Base-by-base conservation (phyloP, 1,139 yeast species). In the Nakaseomyces bracarensis region DNA sequence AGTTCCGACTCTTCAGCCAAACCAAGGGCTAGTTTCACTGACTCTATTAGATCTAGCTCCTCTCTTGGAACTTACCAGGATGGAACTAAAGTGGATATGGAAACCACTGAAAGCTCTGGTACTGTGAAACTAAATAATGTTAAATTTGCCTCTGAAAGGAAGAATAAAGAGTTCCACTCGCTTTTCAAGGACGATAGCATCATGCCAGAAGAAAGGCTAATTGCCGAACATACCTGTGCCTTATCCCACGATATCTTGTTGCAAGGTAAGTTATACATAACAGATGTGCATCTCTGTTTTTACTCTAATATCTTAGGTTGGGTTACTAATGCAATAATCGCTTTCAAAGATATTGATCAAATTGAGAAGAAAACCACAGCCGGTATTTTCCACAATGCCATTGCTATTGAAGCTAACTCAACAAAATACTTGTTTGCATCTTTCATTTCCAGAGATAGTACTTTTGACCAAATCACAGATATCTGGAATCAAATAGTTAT, bases 251-350 rank as follows among this genome's bases (percentile, higher is more conserved):
- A 82, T 55, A 79, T 82, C 22, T 65, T 82, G 38, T 70, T 81
- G 8, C 93, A 82, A 51, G 93, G 93, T 8, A 70, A 79, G 50
- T 61, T 82, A 65, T 82, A 77, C 55, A 64, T 82, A 11, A 71
- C 81, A 42, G 78, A 76, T 46, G 69, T 68, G 41, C 74, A 72
- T 51, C 61, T 82, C 11, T 75, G 83, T 49, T 82, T 82, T 63
- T 80, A 79, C 50, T 78, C 87, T 0, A 82, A 81, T 51, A 78
- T 82, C 43, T 65, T 82, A 43, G 91, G 91, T 0, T 77, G 85
- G 75, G 79, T 78, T 1, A 82, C 86, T 6, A 75, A 77, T 48
- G 58, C 81, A 21, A 60, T 72, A 10, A 74, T 82, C 7, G 82
- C 87, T 1, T 67, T 82, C 41, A 77, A 72, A 47, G 87, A 82